A percentile compares a stretch with the other conserved stretches of the same genome.
Conservation (phyloP, 1,139 yeast species). For the Torulaspora globosa region DNA sequence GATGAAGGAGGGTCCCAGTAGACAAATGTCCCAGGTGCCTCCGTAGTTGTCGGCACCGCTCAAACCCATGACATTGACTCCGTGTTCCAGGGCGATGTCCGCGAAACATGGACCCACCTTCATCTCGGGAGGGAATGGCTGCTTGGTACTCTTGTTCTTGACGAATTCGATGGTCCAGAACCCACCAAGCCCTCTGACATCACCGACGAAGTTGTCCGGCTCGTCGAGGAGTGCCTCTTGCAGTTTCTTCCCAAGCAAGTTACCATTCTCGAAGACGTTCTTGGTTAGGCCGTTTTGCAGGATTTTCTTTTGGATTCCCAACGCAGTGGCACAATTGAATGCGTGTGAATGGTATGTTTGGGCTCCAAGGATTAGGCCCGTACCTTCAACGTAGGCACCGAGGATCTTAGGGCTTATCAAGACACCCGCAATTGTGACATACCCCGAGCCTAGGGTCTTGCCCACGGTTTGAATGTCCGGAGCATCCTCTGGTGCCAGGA, state of each 20-base stretch:
- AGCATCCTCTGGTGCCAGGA: constrained; percentile 44
- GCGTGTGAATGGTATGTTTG: constrained; percentile 63
- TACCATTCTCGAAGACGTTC: constrained; percentile 50
- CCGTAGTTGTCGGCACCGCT: constrained; percentile 40
- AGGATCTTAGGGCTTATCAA: constrained; percentile 50
- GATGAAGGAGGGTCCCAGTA: constrained; percentile 50
- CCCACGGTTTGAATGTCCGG: constrained; percentile 63
- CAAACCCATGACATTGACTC: constrained; percentile 45
- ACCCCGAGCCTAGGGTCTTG: constrained; percentile 62
- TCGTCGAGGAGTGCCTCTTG: constrained; percentile 36
- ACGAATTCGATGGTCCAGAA: constrained; percentile 59
- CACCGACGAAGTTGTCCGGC: constrained; percentile 45
- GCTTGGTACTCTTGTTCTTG: constrained; percentile 48
- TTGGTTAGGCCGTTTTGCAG: constrained; percentile 43
- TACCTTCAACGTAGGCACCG: constrained; percentile 44
- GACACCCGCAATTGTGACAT: constrained; percentile 58
- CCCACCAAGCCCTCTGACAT: constrained; percentile 58
- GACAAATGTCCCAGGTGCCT: constrained; percentile 46
- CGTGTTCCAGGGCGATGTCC: constrained; percentile 42
- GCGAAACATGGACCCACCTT: constrained; percentile 40
- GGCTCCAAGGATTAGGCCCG: constrained; percentile 47
- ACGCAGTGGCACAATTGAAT: constrained; percentile 57
- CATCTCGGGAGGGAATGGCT: constrained; percentile 41
- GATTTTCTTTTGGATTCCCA: constrained; percentile 53
- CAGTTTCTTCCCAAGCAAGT: constrained; percentile 45